Conservation (phyloP, 306 rosid species). For the Adenanthera pavonina region DNA sequence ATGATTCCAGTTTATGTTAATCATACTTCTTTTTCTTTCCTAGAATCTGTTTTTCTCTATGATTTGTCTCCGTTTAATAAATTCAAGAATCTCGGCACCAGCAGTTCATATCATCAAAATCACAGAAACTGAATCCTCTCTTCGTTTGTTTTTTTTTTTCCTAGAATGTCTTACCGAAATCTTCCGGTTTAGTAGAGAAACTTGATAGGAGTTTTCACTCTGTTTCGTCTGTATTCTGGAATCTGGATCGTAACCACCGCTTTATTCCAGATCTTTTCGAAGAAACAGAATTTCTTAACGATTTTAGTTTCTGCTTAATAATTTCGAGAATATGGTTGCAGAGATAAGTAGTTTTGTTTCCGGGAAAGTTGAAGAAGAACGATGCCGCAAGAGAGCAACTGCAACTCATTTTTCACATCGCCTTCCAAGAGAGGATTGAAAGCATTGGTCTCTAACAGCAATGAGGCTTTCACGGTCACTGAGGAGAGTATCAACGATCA, state of each 20-base stretch:
- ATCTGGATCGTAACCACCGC: background rate
- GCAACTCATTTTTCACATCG: constrained; percentile 51
- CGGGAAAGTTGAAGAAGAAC: constrained; percentile 4
- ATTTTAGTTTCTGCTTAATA: background rate
- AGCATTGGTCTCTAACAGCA: constrained; percentile 48
- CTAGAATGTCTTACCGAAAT: background rate
- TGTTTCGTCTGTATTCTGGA: background rate
- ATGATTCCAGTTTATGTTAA: background rate
- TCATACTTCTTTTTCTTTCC: background rate
- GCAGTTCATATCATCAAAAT: background rate
- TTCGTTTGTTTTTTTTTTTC: no score
- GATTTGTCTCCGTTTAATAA: background rate
- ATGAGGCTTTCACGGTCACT: constrained; percentile 41
- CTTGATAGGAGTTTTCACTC: background rate
- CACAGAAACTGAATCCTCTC: background rate
- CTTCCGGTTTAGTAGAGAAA: background rate
- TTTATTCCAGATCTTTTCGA: background rate
- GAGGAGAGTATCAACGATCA: constrained; percentile 85
- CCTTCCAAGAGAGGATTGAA: constrained; percentile 85
- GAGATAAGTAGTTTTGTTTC: constrained; percentile 9
- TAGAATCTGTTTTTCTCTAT: background rate
- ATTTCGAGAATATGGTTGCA: constrained; percentile 12
- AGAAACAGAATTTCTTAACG: background rate
- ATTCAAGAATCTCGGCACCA: background rate
- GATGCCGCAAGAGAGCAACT: constrained; percentile 77